Evolutionary conservation across 176 grass and related monocot species (phyloP), one percentile per base, ranked within the genome.

Genomic region (Carex littledalei): DNA sequence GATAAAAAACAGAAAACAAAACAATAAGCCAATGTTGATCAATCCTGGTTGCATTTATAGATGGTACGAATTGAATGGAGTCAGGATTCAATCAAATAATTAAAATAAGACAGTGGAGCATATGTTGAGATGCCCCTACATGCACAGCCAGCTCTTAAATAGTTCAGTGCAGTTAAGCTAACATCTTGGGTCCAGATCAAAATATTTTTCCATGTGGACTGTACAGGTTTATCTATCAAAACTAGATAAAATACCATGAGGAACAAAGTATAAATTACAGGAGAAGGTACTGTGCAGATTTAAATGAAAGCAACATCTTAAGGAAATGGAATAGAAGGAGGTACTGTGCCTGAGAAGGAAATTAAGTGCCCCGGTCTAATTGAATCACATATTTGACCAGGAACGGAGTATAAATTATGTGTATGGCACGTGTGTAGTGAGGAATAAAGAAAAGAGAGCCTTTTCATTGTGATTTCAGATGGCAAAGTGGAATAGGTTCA

Each of bases 1-100:
- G 73, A 89, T 84, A 34, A 75, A 63, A 68, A 68, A 79, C 29
- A 10, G 13, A 47, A n/a, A 81, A 67, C 41, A 81, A 53, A 50
- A 47, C 21, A 84, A 29, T 50, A 79, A 57, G 35, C 8, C 50
- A 52, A 14, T 57, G 8, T 79, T 79, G 26, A 56, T 26, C 15
- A 8, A 37, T 39, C 66, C 14, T 8, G 43, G n/a, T 45, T 74
- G n/a, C 26, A 55, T 64, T 64, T 29, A 64, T 11, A 26, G 12
- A 26, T 64, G 22, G 62, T 64, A 47, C 1, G 32, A 18, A 7
- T 68, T 37, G 29, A 17, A 37, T 68, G 41, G 18, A 49, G 43
- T 50, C n/a, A 74, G 8, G 41, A n/a, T 74, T 74, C 18, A 74
- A 43, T 74, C 20, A 74, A 74, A 5, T 34, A 66, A 11, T 66